phyloP scores from a whole-genome alignment of 306 rosid genomes.

The Vicia faba region DNA sequence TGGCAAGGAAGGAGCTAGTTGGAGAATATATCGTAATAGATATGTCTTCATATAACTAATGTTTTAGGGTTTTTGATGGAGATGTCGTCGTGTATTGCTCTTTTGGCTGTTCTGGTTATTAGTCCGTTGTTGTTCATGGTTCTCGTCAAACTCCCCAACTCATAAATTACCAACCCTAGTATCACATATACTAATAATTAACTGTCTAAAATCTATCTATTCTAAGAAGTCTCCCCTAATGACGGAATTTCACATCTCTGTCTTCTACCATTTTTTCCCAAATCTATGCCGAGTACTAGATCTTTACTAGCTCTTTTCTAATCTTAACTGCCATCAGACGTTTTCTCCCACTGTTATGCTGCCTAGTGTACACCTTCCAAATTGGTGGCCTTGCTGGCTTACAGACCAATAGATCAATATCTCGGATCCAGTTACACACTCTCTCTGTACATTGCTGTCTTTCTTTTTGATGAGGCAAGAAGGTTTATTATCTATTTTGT shows the following conservation, averaged over 20 bases:
- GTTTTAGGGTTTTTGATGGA: not conserved
- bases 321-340: not conserved
- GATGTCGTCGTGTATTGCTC: not conserved
- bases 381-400: not conserved
- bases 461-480: not conserved
- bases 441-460: not conserved
- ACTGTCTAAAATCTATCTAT: not conserved
- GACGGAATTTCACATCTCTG: not conserved
- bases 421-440: not conserved
- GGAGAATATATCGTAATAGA: not conserved
- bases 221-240: not conserved
- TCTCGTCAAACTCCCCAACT: not conserved
- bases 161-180: not conserved
- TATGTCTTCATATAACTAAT: not conserved
- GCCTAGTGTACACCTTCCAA: constrained; percentile 7
- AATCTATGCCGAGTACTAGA: not conserved
- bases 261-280: too few species aligned
- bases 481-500: not conserved
- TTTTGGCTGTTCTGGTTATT: not conserved
- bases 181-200: constrained; percentile 14
- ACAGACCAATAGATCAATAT: not conserved
- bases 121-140: not conserved
- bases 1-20: not conserved
- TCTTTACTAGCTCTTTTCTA: not conserved
- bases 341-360: constrained; percentile 7